phyloP scores from a whole-genome alignment of 805 yeast genomes.

The Wickerhamomyces rabaulensis region DNA sequence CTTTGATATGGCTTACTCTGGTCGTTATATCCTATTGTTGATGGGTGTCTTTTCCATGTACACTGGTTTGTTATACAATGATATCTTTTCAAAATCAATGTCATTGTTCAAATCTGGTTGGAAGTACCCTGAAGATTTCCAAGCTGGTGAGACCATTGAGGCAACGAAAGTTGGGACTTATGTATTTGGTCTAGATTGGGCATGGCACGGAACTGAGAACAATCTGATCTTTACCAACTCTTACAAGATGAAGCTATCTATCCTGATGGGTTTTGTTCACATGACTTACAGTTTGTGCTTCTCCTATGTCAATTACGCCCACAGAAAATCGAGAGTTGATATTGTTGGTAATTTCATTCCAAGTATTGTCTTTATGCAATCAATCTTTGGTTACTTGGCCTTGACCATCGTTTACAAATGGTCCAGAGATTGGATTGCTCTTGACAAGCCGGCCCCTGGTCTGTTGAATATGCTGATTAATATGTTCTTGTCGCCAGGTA shows the following conservation, averaged over 20 bases:
- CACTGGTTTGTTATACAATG: slow-evolving; percentile 92
- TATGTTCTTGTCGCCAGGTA: slow-evolving; percentile 94
- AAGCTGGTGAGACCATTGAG: slow-evolving; percentile 61
- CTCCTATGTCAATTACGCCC: slow-evolving; percentile 73
- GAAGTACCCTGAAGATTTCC: slow-evolving; percentile 73
- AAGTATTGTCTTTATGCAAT: slow-evolving; percentile 90
- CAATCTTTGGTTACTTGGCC: slow-evolving; percentile 90
- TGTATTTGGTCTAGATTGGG: slow-evolving; percentile 82
- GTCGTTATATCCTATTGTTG: slow-evolving; percentile 82
- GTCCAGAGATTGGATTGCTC: slow-evolving; percentile 85
- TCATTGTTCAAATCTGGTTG: slow-evolving; percentile 83
- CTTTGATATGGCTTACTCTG: slow-evolving; percentile 92
- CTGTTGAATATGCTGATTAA: slow-evolving; percentile 89
- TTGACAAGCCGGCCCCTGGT: slow-evolving; percentile 82
- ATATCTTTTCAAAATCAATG: slow-evolving; percentile 88
- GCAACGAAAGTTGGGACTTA: slow-evolving; percentile 70
- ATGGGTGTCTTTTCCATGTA: slow-evolving; percentile 97
- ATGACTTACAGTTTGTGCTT: slow-evolving; percentile 88
- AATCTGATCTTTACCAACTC: slow-evolving; percentile 87
- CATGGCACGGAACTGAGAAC: slow-evolving; percentile 98
- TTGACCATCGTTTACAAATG: slow-evolving; percentile 88
- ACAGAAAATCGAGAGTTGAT: slow-evolving; percentile 69
- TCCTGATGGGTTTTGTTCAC: slow-evolving; percentile 90
- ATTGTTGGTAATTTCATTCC: slow-evolving; percentile 92
- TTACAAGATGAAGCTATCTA: slow-evolving; percentile 94